Evolutionary conservation across 192 early-diverging fungal species (phyloP), one percentile per base, ranked within the genome.

Genomic region (Entomortierella parvispora): DNA sequence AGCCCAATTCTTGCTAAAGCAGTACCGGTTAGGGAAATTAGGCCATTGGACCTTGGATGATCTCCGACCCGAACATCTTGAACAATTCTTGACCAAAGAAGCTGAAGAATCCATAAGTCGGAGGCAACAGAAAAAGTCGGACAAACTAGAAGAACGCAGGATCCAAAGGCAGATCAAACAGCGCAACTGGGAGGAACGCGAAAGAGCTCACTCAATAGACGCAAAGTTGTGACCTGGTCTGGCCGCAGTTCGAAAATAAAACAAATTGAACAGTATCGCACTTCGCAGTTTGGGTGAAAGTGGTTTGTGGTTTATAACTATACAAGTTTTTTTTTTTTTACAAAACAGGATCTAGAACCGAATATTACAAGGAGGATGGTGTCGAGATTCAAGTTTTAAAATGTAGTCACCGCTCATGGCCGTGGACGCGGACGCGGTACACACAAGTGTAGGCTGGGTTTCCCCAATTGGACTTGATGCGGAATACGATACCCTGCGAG

Each of bases 31-130:
- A 22, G 97, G 97, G 22, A 88, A 84, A 64, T 83, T 96, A 43
- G 97, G 97, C 0, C 81, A 63, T 6, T 76, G 91, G 49, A 96
- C 93, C 3, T 80, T 97, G 84, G 97, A 99, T 69, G 93, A 96
- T 46, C 61, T 94, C 17, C 82, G 81, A 4, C 67, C 66, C 6
- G 71, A 79, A 3, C 60, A 81, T 7, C 55, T 93, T 4, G 81
- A 87, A n/a, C 45, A 50, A 2, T 89, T 84, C 63, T 85, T 91
- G 60, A 67, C 67, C 11, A 26, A 64, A 23, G 69, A 65, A 22
- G n/a, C 40, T 1, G 54, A 65, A 31, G 72, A 66, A 0, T 20
- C 52, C 0, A 46, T 71, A 18, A 84, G 81, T 66, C 65, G 81
- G 34, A 72, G 83, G 15, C 82, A 84, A 45, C 81, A 81, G 61